Evolutionary conservation across 495 filamentous ascomycete species (phyloP), one percentile per base, ranked within the genome.

Genomic region (Trichocladium uniseriatum): DNA sequence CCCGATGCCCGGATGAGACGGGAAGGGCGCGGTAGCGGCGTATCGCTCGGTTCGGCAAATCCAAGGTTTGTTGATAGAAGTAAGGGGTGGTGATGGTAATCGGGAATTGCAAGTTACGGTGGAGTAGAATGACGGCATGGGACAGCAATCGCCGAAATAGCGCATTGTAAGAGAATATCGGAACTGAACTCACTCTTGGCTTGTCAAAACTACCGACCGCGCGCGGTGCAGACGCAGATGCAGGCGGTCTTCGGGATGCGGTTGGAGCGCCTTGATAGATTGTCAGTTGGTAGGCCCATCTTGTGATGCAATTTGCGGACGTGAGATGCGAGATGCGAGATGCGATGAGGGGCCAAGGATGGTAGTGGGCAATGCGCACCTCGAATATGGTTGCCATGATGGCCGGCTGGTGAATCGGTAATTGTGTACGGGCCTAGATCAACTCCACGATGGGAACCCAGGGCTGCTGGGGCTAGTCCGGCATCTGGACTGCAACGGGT

Each of bases 191-290:
- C 58, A 79, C 69, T 98, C 92, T 53, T 81, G 71, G 14, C 79
- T 71, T 5, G 89, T 92, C 39, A 95, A 77, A 18, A 91, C 73
- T 6, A 94, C 87, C 28, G 83, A 86, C 38, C 86, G 80, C 41
- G 90, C 89, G 31, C 90, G 82, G 73, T 95, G 90, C 54, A 85
- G 72, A 37, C 89, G 84, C 18, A 92, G 76, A 40, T 75, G 72
- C 28, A 77, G 65, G 14, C 58, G 62, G 55, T 79, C 74, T 57
- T 79, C 72, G 22, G 72, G 75, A 44, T 79, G 55, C 51, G 73
- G 70, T 61, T 78, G 62, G 36, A 67, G 58, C 16, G 64, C 62
- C 64, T 66, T 37, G 34, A 43, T n/a, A 40, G 47, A 49, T 47
- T 35, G 43, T 49, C n/a, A 44, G 19, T 46, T 32, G 19, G 7